Base-by-base conservation (phyloP, 495 filamentous ascomycete species). In the Xylaria acuta region DNA sequence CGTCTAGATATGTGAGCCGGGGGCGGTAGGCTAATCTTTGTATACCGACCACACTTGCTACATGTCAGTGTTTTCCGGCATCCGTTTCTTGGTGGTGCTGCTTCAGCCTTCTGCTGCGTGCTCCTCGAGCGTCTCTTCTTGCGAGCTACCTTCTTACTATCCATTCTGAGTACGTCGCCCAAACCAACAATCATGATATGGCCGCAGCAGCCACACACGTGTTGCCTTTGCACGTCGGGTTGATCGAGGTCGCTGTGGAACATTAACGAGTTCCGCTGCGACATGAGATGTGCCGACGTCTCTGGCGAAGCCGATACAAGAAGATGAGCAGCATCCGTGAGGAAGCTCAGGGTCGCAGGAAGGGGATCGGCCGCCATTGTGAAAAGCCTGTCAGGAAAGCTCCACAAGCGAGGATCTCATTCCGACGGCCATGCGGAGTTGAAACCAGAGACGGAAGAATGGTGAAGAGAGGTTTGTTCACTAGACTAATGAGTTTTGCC, bases 281-380 rank as follows among this genome's bases (percentile, higher is more conserved):
- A 82, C 82, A 88, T 85, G 41, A 88, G 75, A 70, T 86, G 83
- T 41, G 84, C 82, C 34, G 87, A 87, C 0, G 82, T 84, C 72
- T 84, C 82, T 4, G 86, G 85, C 6, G 86, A 79, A 12, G 81
- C 72, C 22, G 75, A 79, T 5, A 81, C 75, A 7, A 88, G 79
- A 32, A 88, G 74, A 81, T 88, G 85, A 1, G 84, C 85, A 2
- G 86, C 85, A 74, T 88, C 83, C 22, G 83, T 85, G 2, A 89
- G 77, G 47, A 82, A 86, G 5, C 75, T 69, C 20, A 86, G 70
- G 14, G 80, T 77, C 16, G 78, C 49, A 4, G 77, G 71, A 18
- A 83, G 58, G 8, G 75, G 72, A 64, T 75, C 73, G 32, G 64
- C 69, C 18, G 80, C 71, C 82, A 83, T 82, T 30, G 27, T 34